Percentiles rank a stretch among this genome's conserved stretches.
phyloP scores from a whole-genome alignment of 1,284 basidiomycete species.

The Rhodotorula sp. region DNA sequence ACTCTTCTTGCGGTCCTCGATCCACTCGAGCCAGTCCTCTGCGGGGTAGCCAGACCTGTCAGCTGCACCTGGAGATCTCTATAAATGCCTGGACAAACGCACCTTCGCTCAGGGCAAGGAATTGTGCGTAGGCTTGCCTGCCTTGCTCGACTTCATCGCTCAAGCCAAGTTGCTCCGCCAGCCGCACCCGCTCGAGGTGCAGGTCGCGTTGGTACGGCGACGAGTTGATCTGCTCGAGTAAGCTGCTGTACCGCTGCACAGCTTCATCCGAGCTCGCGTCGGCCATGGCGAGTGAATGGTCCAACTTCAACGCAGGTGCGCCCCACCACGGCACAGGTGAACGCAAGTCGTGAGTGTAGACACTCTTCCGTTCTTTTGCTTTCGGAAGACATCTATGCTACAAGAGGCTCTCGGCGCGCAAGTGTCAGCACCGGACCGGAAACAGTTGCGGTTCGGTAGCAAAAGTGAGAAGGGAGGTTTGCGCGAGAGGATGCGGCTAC shows the following conservation, averaged over 20 bases:
- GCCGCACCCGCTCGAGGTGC: slow-evolving; percentile 26
- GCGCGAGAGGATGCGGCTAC: background rate
- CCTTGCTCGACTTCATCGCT: slow-evolving; percentile 24
- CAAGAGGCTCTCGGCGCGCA: no score
- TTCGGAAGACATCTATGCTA: no score
- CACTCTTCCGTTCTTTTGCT: no score
- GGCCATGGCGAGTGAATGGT: slow-evolving; percentile 1
- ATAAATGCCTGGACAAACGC: background rate
- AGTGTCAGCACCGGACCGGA: no score
- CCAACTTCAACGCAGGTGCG: no score
- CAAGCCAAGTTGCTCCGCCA: slow-evolving; percentile 23
- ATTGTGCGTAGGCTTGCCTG: slow-evolving; percentile 10
- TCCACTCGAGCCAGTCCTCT: slow-evolving; percentile 39
- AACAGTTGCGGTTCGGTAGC: background rate
- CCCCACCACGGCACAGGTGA: no score
- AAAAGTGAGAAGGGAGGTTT: background rate
- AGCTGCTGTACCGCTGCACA: slow-evolving; percentile 15
- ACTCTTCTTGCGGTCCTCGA: slow-evolving; percentile 23
- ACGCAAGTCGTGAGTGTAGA: no score
- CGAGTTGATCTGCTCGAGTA: slow-evolving; percentile 25
- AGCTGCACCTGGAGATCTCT: no score
- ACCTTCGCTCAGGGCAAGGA: slow-evolving; percentile 26
- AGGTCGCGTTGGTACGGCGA: slow-evolving; percentile 29
- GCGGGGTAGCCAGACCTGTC: slow-evolving; percentile 1
- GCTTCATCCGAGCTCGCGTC: slow-evolving; percentile 6